These are phyloP conservation scores for Diaporthe amygdali DNA, from an alignment of 2,329 filamentous ascomycete genomes.

Conservation along the genomic window DNA sequence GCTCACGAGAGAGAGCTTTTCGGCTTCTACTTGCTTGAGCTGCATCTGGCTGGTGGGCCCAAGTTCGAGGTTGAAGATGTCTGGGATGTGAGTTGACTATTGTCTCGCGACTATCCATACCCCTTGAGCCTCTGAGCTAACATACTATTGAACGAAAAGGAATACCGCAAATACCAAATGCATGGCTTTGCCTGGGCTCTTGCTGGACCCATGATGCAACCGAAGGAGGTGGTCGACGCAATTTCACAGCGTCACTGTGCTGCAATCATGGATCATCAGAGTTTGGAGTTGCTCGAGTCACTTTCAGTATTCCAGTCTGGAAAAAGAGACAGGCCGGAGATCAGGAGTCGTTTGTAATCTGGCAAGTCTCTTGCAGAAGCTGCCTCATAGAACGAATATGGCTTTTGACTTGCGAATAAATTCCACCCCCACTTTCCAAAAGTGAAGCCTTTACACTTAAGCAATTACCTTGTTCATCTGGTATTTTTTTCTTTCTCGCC, in stretches of 20 bases:
- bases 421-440: not conserved
- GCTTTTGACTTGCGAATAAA: too few relatives aligned
- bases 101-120: too few relatives aligned
- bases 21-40: constrained; percentile 40
- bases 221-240: constrained; percentile 36
- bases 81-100: constrained; percentile 18
- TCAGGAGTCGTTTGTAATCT: constrained; percentile 1
- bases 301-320: not conserved
- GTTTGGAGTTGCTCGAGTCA: constrained; percentile 36
- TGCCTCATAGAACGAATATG: too few relatives aligned
- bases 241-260: constrained; percentile 39
- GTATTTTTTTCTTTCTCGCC: not conserved
- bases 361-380: not conserved
- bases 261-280: constrained; percentile 40
- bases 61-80: constrained; percentile 34
- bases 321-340: not conserved
- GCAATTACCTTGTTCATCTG: too few relatives aligned
- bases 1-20: constrained; percentile 44
- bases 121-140: not conserved
- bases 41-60: constrained; percentile 39
- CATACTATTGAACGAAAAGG: constrained; percentile 17
- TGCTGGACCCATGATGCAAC: constrained; percentile 41
- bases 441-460: not conserved
- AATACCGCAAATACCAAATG: constrained; percentile 39
- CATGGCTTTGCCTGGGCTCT: constrained; percentile 41